phyloP scores from a whole-genome alignment of 768 basidiomycete genomes.

The Kwoniella shandongensis region DNA sequence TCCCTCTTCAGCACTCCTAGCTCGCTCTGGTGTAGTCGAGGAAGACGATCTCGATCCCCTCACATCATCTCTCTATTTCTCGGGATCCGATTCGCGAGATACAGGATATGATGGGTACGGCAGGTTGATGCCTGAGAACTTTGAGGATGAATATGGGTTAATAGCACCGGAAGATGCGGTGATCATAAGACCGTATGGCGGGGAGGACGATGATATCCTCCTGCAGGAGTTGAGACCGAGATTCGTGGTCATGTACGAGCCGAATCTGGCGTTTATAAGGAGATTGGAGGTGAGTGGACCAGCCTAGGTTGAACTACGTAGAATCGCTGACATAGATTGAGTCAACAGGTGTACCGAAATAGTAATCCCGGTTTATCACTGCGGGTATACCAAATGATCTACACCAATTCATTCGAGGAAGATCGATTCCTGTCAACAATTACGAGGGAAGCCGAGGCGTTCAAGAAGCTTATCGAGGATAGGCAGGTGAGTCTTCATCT shows the following conservation, averaged over 20 bases:
- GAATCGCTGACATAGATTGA: constrained; percentile 6
- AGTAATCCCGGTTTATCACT: constrained; percentile 78
- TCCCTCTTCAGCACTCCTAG: constrained; percentile 22
- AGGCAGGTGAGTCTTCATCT: constrained; percentile 65
- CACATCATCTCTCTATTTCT: constrained; percentile 8
- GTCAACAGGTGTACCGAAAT: constrained; percentile 73
- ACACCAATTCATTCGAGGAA: constrained; percentile 88
- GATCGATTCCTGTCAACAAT: constrained; percentile 89
- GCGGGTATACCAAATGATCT: constrained; percentile 94
- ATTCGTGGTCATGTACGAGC: constrained; percentile 95
- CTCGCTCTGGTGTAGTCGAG: constrained; percentile 35
- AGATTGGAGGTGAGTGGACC: constrained; percentile 73
- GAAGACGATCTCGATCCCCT: constrained; percentile 43
- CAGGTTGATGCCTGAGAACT: constrained; percentile 57
- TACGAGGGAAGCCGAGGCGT: constrained; percentile 87
- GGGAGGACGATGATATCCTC: constrained; percentile 87
- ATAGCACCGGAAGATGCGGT: constrained; percentile 75
- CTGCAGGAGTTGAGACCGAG: constrained; percentile 82
- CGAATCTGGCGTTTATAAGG: constrained; percentile 86
- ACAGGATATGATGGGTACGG: constrained; percentile 17
- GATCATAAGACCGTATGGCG: constrained; percentile 80
- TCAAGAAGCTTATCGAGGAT: constrained; percentile 88
- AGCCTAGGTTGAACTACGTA: too few species aligned
- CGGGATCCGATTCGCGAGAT: not conserved
- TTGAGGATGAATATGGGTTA: constrained; percentile 77